Evolutionary conservation across 2,329 filamentous ascomycete species (phyloP).

Genomic region (Diaporthe citriasiana): DNA sequence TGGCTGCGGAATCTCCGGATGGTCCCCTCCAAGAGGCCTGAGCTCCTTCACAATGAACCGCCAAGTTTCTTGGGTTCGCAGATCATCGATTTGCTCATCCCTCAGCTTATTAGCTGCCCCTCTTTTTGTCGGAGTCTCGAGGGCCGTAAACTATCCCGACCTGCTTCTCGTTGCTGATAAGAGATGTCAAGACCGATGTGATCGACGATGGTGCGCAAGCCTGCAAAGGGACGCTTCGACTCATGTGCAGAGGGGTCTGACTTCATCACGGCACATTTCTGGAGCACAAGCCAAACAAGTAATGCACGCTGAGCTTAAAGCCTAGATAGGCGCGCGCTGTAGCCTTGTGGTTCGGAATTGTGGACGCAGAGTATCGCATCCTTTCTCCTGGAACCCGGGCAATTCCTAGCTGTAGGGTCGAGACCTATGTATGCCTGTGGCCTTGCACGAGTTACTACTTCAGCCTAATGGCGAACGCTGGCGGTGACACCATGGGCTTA

Average conservation of each 20-base stretch:
- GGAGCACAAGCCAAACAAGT: constrained; percentile 18
- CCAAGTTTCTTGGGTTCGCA: constrained; percentile 32
- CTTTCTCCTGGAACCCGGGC: background rate
- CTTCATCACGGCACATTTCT: background rate
- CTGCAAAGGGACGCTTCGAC: background rate
- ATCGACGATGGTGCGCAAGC: background rate
- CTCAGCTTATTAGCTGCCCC: constrained; percentile 13
- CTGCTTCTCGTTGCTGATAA: constrained; percentile 3
- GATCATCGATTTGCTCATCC: constrained; percentile 19
- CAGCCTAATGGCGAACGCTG: background rate
- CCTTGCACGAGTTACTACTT: constrained; percentile 6
- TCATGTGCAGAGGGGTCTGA: constrained; percentile 20
- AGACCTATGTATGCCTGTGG: constrained; percentile 2
- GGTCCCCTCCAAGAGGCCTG: constrained; percentile 14
- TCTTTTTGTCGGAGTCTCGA: constrained; percentile 3
- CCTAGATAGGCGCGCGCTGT: constrained; percentile 25
- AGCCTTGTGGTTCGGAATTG: background rate
- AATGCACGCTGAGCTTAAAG: background rate
- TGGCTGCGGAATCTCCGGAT: constrained; percentile 30
- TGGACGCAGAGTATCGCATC: background rate
- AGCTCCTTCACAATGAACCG: constrained; percentile 21
- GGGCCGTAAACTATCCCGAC: background rate
- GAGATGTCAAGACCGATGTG: background rate
- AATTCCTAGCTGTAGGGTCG: background rate
- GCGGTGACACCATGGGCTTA: constrained; percentile 9